Conservation (phyloP, 164 flowering plant genomes). For the Berberis thunbergii region DNA sequence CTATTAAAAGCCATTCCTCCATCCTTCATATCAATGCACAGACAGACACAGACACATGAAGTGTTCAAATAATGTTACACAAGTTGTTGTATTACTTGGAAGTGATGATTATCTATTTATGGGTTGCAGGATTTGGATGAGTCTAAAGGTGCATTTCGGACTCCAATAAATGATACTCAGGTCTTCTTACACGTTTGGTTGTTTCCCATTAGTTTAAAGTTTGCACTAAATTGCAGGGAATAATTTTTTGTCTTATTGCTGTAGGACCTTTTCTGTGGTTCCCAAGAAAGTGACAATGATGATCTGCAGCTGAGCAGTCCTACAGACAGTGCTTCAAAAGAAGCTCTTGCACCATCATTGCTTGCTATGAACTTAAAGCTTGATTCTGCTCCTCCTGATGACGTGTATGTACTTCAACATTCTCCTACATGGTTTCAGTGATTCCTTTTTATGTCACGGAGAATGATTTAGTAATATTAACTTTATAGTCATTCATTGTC, state of each 20-base stretch:
- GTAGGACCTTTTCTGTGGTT: conserved; percentile 50
- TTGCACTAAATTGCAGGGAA: background rate
- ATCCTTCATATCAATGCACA: too few species aligned
- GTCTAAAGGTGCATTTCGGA: conserved; percentile 29
- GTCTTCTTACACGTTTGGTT: conserved; percentile 19
- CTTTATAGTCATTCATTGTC: background rate
- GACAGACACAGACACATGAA: too few species aligned
- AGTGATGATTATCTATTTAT: conserved; percentile 1
- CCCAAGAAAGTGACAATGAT: conserved; percentile 29
- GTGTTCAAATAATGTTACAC: too few species aligned
- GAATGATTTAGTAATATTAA: too few species aligned
- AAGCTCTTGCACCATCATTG: conserved; percentile 54
- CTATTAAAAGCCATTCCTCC: too few species aligned
- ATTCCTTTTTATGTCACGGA: background rate
- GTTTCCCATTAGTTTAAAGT: background rate
- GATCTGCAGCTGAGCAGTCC: conserved; percentile 23
- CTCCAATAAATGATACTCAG: conserved; percentile 60
- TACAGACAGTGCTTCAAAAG: conserved; percentile 33
- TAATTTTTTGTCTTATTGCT: background rate
- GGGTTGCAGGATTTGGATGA: conserved; percentile 29
- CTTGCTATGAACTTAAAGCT: conserved; percentile 58
- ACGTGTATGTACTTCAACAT: conserved; percentile 29
- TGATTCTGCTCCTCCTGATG: conserved; percentile 59
- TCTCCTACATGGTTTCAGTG: background rate
- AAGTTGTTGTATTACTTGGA: background rate